phyloP scores from a whole-genome alignment of 257 asterid species.

The Misopates orontium region DNA sequence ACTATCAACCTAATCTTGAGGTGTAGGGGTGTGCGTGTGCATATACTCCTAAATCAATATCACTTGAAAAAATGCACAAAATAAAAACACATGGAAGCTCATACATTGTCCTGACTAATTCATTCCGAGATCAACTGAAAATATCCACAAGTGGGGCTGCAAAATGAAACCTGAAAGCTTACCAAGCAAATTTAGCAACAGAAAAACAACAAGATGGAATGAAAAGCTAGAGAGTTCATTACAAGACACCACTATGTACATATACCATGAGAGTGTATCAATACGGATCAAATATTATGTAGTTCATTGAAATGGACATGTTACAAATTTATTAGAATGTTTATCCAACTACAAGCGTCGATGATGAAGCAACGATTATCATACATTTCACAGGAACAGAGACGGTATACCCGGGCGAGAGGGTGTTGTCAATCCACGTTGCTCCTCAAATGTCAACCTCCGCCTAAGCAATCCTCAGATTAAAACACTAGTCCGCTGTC shows the following conservation, averaged over 20 bases:
- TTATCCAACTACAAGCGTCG: constrained; percentile 31
- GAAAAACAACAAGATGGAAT: background rate
- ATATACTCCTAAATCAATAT: too few species aligned
- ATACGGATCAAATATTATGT: constrained; percentile 23
- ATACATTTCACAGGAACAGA: constrained; percentile 31
- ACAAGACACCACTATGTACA: constrained; percentile 45
- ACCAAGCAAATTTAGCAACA: background rate
- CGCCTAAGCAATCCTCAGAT: too few species aligned
- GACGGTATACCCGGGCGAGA: constrained; percentile 40
- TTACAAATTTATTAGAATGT: constrained; percentile 31
- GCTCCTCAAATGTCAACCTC: too few species aligned
- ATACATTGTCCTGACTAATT: too few species aligned
- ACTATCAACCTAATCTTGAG: too few species aligned
- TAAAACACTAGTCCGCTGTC: constrained; percentile 68
- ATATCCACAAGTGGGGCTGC: too few species aligned
- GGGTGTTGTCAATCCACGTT: constrained; percentile 26
- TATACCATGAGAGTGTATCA: constrained; percentile 28
- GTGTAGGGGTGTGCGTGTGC: too few species aligned
- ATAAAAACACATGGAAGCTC: too few species aligned
- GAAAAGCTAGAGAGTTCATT: background rate
- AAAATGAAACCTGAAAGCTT: background rate
- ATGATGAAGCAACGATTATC: constrained; percentile 20
- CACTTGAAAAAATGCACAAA: too few species aligned
- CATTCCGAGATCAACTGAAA: too few species aligned
- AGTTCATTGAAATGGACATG: constrained; percentile 35